Evolutionary conservation across 805 yeast species (phyloP).

Genomic region (Saccharomyces eubayanus): DNA sequence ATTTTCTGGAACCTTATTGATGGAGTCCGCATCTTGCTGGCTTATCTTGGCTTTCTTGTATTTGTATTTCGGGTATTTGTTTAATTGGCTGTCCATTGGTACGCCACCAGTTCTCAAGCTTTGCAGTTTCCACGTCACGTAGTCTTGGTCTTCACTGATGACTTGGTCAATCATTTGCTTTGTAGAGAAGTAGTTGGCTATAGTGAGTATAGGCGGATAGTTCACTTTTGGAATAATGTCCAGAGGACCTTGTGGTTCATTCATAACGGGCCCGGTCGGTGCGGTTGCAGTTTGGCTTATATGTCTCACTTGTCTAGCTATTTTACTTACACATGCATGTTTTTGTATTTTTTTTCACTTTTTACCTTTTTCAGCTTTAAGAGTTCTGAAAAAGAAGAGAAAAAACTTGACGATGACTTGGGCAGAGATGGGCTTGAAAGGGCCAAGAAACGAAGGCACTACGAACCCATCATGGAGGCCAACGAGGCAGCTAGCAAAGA

Average conservation of each 20-base stretch:
- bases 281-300: not conserved
- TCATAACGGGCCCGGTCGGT: conserved; percentile 5
- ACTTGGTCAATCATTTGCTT: conserved; percentile 30
- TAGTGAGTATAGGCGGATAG: conserved; percentile 24
- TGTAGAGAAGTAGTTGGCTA: conserved; percentile 23
- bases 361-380: not conserved
- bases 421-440: not conserved
- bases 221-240: conserved; percentile 24
- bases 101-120: conserved; percentile 29
- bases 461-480: not conserved
- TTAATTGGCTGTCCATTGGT: not conserved
- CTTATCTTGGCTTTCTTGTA: conserved; percentile 1
- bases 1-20: conserved; percentile 22
- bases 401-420: not conserved
- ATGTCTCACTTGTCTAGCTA: not conserved
- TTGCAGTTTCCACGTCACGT: conserved; percentile 27
- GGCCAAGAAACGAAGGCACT: not conserved
- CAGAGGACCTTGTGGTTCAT: conserved; percentile 28
- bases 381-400: not conserved
- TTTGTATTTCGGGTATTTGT: not conserved
- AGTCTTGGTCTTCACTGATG: conserved; percentile 29
- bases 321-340: too few relatives aligned
- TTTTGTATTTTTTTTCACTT: not conserved
- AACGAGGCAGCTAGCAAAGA: conserved; percentile 51
- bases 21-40: conserved; percentile 3